Evolutionary conservation across 2,329 filamentous ascomycete genomes (phyloP).

Genomic region (Periglandula ipomoeae): DNA sequence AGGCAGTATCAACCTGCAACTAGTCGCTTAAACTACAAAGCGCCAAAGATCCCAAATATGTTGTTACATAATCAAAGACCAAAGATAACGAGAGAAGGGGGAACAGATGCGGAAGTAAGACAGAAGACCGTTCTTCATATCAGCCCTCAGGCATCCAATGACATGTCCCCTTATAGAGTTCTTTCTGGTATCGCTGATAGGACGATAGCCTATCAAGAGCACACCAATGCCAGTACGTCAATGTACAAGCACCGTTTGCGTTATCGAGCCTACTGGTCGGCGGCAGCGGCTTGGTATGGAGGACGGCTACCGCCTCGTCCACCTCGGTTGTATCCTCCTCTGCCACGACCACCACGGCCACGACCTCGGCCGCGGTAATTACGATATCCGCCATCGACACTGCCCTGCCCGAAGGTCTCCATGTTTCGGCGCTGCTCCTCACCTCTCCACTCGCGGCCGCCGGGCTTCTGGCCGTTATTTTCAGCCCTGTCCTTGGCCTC

Average conservation of each 20-base stretch:
- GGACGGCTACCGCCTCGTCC: constrained; percentile 28
- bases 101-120: not conserved
- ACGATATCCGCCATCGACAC: constrained; percentile 72
- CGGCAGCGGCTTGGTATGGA: constrained; percentile 21
- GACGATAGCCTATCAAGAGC: not conserved
- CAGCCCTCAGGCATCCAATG: not conserved
- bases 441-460: constrained; percentile 78
- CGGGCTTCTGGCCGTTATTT: constrained; percentile 55
- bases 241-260: not conserved
- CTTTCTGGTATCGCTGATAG: not conserved
- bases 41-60: constrained; percentile 10
- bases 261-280: constrained; percentile 15
- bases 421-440: constrained; percentile 95
- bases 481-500: constrained; percentile 85
- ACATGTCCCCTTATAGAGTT: not conserved
- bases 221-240: not conserved
- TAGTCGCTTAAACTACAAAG: constrained; percentile 7
- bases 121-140: not conserved
- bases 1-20: not conserved
- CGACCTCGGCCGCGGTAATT: constrained; percentile 74
- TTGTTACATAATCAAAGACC: constrained; percentile 22
- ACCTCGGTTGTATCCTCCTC: constrained; percentile 30
- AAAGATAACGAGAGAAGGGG: not conserved
- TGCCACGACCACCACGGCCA: constrained; percentile 50
- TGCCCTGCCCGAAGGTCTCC: constrained; percentile 95